Conservation (phyloP, 2,329 filamentous ascomycete species). For the Purpureocillium takamizusanense region DNA sequence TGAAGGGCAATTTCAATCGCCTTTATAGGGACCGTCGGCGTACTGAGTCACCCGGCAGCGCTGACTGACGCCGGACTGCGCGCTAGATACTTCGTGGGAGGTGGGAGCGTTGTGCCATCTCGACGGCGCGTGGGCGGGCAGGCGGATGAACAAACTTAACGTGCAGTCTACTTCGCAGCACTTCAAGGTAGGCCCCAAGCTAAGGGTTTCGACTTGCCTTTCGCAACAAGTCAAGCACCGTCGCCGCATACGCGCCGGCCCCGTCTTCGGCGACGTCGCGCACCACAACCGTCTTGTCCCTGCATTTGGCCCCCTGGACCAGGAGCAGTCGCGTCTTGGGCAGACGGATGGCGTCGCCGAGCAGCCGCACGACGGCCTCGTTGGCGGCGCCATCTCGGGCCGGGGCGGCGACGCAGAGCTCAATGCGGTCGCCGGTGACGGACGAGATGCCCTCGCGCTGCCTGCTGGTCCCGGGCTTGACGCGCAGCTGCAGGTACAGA, state of each 20-base stretch:
- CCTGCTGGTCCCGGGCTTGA: constrained; percentile 57
- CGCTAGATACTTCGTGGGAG: too few species aligned
- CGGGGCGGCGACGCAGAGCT: constrained; percentile 57
- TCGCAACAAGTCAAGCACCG: constrained; percentile 17
- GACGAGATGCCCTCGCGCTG: constrained; percentile 50
- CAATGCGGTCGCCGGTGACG: constrained; percentile 47
- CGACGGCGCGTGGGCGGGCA: too few species aligned
- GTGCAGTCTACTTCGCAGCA: too few species aligned
- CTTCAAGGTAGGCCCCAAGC: too few species aligned
- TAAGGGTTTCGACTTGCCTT: constrained; percentile 10
- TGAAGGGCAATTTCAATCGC: too few species aligned
- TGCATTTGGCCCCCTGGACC: constrained; percentile 52
- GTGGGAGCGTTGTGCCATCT: too few species aligned
- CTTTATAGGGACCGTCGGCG: too few species aligned
- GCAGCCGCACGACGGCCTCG: constrained; percentile 51
- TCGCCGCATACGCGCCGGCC: constrained; percentile 16
- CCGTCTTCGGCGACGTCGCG: constrained; percentile 21
- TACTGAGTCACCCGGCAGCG: too few species aligned
- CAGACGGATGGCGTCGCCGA: constrained; percentile 51
- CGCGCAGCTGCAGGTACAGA: constrained; percentile 54
- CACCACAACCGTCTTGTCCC: constrained; percentile 51
- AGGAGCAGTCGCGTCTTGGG: constrained; percentile 57
- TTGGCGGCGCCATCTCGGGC: constrained; percentile 62
- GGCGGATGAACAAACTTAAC: too few species aligned
- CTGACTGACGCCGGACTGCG: too few species aligned